Evolutionary conservation across 1,139 yeast genomes (phyloP).

Genomic region (Pneumocystis murina): DNA sequence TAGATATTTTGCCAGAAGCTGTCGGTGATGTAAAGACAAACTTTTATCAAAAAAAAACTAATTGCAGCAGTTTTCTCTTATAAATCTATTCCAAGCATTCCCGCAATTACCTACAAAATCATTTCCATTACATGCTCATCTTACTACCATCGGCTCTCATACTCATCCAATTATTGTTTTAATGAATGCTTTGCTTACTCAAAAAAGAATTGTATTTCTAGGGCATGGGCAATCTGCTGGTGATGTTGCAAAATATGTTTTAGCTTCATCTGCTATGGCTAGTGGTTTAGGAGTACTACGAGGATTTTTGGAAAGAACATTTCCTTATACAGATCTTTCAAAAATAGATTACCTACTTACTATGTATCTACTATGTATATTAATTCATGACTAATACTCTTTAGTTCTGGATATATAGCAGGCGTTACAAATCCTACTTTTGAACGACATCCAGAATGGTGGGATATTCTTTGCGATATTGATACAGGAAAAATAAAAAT

Average conservation of each 20-base stretch:
- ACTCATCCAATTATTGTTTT: slow-evolving; percentile 46
- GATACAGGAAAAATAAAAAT: slow-evolving; percentile 34
- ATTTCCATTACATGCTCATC: slow-evolving; percentile 22
- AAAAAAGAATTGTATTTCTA: slow-evolving; percentile 39
- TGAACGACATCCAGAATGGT: slow-evolving; percentile 39
- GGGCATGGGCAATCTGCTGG: slow-evolving; percentile 44
- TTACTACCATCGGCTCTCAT: slow-evolving; percentile 37
- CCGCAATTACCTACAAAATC: slow-evolving; percentile 2
- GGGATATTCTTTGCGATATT: slow-evolving; percentile 48
- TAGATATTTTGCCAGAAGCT: slow-evolving; percentile 22
- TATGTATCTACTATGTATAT: neutral
- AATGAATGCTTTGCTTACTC: slow-evolving; percentile 44
- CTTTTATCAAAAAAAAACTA: slow-evolving; percentile 17
- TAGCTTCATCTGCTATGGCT: slow-evolving; percentile 39
- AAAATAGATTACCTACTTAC: slow-evolving; percentile 42
- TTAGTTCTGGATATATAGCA: slow-evolving; percentile 38
- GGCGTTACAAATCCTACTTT: slow-evolving; percentile 58
- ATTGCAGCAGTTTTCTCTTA: slow-evolving; percentile 12
- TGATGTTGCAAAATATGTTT: slow-evolving; percentile 40
- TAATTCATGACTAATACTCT: neutral
- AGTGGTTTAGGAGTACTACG: slow-evolving; percentile 41
- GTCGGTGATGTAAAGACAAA: slow-evolving; percentile 21
- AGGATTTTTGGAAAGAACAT: slow-evolving; percentile 35
- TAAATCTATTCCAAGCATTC: slow-evolving; percentile 8
- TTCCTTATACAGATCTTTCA: slow-evolving; percentile 49